These are phyloP conservation scores for Trichoderma citrinoviride DNA, from an alignment of 2,329 filamentous ascomycete genomes.

Conservation along the genomic window DNA sequence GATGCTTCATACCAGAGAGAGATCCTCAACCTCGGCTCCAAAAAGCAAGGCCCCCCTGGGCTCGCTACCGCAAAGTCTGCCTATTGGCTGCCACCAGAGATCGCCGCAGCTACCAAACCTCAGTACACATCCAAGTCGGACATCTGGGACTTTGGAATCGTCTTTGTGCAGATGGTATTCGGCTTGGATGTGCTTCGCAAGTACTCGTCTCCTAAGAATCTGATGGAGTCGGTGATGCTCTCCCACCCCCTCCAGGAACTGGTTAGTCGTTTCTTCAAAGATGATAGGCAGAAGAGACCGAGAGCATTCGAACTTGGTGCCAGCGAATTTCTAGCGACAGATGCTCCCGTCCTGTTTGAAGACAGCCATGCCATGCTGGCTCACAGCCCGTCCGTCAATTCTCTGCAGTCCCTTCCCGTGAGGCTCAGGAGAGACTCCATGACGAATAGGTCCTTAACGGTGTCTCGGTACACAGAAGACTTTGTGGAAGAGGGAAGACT, in stretches of 20 bases:
- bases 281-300: conserved; percentile 78
- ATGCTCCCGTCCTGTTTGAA: conserved; percentile 57
- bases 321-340: conserved; percentile 64
- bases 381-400: conserved; percentile 43
- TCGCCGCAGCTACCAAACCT: conserved; percentile 59
- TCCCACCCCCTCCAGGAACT: conserved; percentile 77
- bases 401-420: conserved; percentile 43
- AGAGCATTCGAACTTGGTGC: conserved; percentile 72
- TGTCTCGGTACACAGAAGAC: conserved; percentile 81
- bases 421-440: conserved; percentile 63
- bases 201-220: conserved; percentile 72
- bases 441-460: conserved; percentile 43
- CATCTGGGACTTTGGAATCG: conserved; percentile 90
- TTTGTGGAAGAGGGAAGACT: conserved; percentile 87
- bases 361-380: conserved; percentile 42
- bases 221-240: conserved; percentile 69
- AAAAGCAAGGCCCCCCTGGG: conserved; percentile 51
- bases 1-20: conserved; percentile 70
- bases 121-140: conserved; percentile 77
- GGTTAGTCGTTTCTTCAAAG: conserved; percentile 78
- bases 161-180: conserved; percentile 92
- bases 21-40: conserved; percentile 59
- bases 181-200: conserved; percentile 73
- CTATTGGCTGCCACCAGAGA: conserved; percentile 81
- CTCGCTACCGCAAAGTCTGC: conserved; percentile 66